Base-by-base conservation (phyloP, 768 basidiomycete genomes). In the Lactarius quietus region DNA sequence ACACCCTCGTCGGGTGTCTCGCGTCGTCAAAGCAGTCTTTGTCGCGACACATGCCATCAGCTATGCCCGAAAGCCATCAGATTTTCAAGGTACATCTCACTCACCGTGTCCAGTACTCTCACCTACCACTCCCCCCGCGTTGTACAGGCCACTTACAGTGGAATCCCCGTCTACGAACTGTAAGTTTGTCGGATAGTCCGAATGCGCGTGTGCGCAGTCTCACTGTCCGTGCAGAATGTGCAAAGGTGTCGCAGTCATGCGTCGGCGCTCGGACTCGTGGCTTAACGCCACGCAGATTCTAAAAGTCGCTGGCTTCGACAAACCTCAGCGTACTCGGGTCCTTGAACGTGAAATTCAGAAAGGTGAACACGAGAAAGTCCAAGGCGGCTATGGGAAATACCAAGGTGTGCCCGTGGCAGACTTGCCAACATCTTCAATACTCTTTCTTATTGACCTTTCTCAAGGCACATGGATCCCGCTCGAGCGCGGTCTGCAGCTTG, bases 311-410 rank as follows among this genome's bases (percentile, higher is more conserved):
- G 97, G 96, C 12, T 98, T 98, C 71, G 97, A 99, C 79, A 99
- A 99, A 75, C 97, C 97, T 1, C 97, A 98, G 74, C 83, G 97
- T 57, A 99, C 97, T 65, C 88, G 97, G 61, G 95, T 99, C 18
- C 83, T 99, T 52, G 97, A 99, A 77, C 86, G 97, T 69, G 97
- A 99, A 78, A 89, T 99, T 8, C 97, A 99, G 75, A 98, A 98
- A 75, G 97, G 95, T 31, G 92, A 94, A 71, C 97, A 99, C 76
- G 96, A 98, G 78, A 99, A 99, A 75, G 95, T 99, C 0, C 97
- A 99, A 76, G 97, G 97, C 28, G 97, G 97, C 3, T 99, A 98
- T 76, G 97, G 97, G 70, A 99, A 99, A 78, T 98, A 98, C 74
- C 97, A 99, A 82, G 97, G 97, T 95, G 58, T 68, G 84, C 72